Evolutionary conservation across 2,329 filamentous ascomycete species (phyloP).

Genomic region (Orbilia blumenaviensis): DNA sequence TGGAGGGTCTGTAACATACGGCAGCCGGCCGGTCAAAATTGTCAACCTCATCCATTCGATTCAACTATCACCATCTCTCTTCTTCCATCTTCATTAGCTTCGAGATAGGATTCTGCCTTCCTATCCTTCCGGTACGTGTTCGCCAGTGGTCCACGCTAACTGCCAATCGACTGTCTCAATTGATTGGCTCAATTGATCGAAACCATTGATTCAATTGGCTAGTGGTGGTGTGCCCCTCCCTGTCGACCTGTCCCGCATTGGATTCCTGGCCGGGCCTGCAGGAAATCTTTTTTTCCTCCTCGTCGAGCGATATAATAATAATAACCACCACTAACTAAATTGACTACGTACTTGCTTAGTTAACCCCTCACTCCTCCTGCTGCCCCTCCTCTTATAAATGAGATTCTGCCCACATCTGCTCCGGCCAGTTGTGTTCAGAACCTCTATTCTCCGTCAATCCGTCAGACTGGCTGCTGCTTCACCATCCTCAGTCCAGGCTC

Average conservation of each 20-base stretch:
- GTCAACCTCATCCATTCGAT: too few species aligned
- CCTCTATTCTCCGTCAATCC: constrained; percentile 26
- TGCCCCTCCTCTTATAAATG: constrained; percentile 15
- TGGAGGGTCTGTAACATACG: too few species aligned
- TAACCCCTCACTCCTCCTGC: neutral
- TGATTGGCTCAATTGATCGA: neutral
- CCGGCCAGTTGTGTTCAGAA: constrained; percentile 39
- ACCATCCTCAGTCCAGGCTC: constrained; percentile 28
- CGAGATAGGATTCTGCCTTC: too few species aligned
- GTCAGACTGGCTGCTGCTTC: constrained; percentile 44
- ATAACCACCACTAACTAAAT: neutral
- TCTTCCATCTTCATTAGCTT: too few species aligned
- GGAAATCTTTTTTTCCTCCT: neutral
- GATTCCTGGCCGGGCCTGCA: neutral
- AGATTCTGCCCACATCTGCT: constrained; percentile 46
- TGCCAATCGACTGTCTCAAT: neutral
- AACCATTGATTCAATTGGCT: neutral
- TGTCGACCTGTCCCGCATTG: neutral
- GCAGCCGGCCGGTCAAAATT: too few species aligned
- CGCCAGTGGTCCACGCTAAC: too few species aligned
- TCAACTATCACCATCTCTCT: too few species aligned
- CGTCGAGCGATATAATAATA: constrained; percentile 3
- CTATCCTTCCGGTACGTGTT: neutral
- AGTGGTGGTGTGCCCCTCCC: neutral
- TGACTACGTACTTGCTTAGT: too few species aligned